A percentile compares a stretch with the other conserved stretches of the same genome.
These are phyloP conservation scores for Glycine tomentella DNA, from an alignment of 306 rosid genomes.

Conservation along the genomic window DNA sequence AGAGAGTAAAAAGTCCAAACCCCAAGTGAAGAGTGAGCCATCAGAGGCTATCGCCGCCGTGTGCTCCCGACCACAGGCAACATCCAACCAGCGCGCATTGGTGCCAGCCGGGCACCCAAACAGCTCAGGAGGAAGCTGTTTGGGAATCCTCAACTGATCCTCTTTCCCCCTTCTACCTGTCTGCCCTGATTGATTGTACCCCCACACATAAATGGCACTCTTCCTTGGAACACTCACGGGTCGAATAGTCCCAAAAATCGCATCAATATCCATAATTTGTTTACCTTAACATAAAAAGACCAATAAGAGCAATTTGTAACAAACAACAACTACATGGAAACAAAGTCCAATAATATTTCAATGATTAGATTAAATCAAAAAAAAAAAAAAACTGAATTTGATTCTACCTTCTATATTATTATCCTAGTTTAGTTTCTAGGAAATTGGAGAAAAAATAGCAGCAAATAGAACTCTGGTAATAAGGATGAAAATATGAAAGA, in stretches of 20 bases:
- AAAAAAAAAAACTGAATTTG: background rate
- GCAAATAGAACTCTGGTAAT: too few relatives aligned
- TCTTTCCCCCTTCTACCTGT: conserved; percentile 81
- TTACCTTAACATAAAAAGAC: conserved; percentile 38
- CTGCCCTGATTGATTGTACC: conserved; percentile 93
- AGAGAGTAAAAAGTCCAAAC: conserved; percentile 48
- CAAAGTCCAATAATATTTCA: background rate
- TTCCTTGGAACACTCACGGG: conserved; percentile 61
- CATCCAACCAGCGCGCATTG: conserved; percentile 84
- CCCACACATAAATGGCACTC: conserved; percentile 97
- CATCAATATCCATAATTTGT: conserved; percentile 66
- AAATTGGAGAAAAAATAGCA: too few relatives aligned
- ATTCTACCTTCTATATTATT: too few relatives aligned
- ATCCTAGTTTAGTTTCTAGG: too few relatives aligned
- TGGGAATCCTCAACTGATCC: conserved; percentile 82
- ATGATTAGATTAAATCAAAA: background rate
- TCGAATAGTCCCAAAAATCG: conserved; percentile 58
- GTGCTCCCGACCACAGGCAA: conserved; percentile 95
- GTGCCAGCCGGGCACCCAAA: conserved; percentile 80
- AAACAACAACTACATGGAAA: conserved; percentile 12
- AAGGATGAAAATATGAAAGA: too few relatives aligned
- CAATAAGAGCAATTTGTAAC: conserved; percentile 10
- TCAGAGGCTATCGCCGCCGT: conserved; percentile 92
- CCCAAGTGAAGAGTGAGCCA: conserved; percentile 93
- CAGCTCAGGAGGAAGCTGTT: conserved; percentile 77